Evolutionary conservation across 495 filamentous ascomycete genomes (phyloP).

Genomic region (Pyrenula aspistea): DNA sequence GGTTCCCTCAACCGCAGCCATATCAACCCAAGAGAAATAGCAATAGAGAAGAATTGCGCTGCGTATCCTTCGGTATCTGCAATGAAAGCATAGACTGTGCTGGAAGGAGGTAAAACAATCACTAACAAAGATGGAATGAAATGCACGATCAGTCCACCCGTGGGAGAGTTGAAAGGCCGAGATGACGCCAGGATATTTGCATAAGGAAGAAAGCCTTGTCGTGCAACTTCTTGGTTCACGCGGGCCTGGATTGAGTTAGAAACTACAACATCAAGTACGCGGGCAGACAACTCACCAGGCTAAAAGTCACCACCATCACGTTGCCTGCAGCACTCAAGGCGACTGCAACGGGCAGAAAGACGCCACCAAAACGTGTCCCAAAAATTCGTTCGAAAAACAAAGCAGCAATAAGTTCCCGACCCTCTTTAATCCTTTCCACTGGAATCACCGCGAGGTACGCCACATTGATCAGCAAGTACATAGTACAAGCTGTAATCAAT

Average conservation of each 20-base stretch:
- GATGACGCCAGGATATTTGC: conserved; percentile 49
- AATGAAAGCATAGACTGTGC: conserved; percentile 64
- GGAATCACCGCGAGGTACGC: conserved; percentile 61
- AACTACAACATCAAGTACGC: not conserved
- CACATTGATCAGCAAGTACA: conserved; percentile 60
- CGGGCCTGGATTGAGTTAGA: conserved; percentile 35
- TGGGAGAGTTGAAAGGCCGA: conserved; percentile 52
- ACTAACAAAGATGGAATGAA: conserved; percentile 56
- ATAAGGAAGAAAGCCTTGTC: conserved; percentile 59
- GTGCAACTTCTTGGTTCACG: conserved; percentile 56
- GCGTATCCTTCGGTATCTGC: conserved; percentile 64
- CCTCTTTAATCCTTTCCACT: conserved; percentile 52
- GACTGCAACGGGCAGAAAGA: conserved; percentile 49
- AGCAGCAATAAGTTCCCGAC: conserved; percentile 55
- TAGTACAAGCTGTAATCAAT: conserved; percentile 43
- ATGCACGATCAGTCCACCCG: conserved; percentile 56
- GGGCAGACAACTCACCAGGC: conserved; percentile 6
- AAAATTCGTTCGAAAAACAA: conserved; percentile 59
- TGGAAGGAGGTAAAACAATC: conserved; percentile 48
- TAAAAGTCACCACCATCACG: conserved; percentile 67
- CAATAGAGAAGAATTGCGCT: conserved; percentile 46
- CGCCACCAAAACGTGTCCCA: conserved; percentile 41
- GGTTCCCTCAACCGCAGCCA: conserved; percentile 49
- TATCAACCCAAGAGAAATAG: conserved; percentile 46
- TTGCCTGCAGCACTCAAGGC: conserved; percentile 59